phyloP scores from a whole-genome alignment of 2,329 filamentous ascomycete genomes.

The Aspergillus felis region DNA sequence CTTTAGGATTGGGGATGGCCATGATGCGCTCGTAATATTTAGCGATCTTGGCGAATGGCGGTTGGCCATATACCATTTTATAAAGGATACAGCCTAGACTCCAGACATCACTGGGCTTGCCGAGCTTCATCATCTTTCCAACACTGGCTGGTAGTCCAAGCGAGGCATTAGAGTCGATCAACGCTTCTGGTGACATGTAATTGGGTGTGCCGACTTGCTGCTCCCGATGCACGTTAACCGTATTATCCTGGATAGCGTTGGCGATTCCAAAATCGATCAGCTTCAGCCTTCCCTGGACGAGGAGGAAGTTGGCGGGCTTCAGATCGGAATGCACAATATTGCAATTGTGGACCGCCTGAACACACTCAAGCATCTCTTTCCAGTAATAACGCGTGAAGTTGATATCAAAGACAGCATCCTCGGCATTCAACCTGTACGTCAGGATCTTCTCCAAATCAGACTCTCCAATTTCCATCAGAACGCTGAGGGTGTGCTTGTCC shows the following conservation, averaged over 20 bases:
- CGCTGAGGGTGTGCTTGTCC: constrained; percentile 80
- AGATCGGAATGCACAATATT: constrained; percentile 96
- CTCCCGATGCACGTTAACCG: constrained; percentile 95
- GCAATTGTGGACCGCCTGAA: constrained; percentile 79
- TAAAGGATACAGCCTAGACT: constrained; percentile 93
- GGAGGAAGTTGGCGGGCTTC: constrained; percentile 94
- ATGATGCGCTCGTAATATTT: constrained; percentile 79
- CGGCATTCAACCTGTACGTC: constrained; percentile 65
- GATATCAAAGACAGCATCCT: constrained; percentile 74
- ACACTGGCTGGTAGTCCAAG: constrained; percentile 46
- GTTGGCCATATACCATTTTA: constrained; percentile 97
- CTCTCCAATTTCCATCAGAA: constrained; percentile 97
- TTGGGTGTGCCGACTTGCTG: constrained; percentile 94
- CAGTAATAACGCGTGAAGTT: constrained; percentile 96
- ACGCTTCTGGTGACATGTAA: constrained; percentile 95
- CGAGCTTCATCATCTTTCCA: constrained; percentile 84
- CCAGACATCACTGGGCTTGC: constrained; percentile 95
- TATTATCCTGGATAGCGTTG: constrained; percentile 95
- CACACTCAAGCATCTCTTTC: constrained; percentile 98
- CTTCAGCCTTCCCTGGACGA: constrained; percentile 85
- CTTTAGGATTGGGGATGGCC: constrained; percentile 48
- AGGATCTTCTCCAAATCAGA: constrained; percentile 86
- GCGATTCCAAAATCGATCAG: constrained; percentile 98
- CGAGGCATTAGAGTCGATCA: constrained; percentile 77
- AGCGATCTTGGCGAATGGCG: constrained; percentile 86